phyloP scores from a whole-genome alignment of 116 monocot species.

The Posidonia oceanica region DNA sequence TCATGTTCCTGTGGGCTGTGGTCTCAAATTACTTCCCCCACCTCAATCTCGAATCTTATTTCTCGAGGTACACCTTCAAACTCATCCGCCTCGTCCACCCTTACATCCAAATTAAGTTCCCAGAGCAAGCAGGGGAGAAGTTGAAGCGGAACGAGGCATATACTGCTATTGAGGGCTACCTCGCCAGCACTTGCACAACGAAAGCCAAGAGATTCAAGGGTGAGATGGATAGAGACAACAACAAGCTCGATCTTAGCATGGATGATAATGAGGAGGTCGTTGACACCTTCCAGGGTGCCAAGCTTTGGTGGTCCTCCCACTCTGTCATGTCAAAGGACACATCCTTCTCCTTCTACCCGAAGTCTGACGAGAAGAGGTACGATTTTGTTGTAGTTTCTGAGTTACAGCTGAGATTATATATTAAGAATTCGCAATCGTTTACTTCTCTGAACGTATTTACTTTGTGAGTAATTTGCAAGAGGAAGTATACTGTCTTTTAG shows the following conservation, averaged over 20 bases:
- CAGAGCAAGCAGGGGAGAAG: constrained; percentile 31
- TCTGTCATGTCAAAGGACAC: no score
- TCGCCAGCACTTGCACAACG: constrained; percentile 16
- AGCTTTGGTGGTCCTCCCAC: constrained; percentile 9
- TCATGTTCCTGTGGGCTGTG: constrained; percentile 29
- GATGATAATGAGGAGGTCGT: constrained; percentile 10
- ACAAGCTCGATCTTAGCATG: constrained; percentile 6
- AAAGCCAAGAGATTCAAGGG: constrained; percentile 22
- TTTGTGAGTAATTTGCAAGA: no score
- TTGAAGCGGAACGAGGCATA: constrained; percentile 44
- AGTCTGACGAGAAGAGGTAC: constrained; percentile 5
- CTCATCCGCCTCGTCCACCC: constrained; percentile 18
- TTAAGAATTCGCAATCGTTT: neutral
- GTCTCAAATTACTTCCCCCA: constrained; percentile 15
- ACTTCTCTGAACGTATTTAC: no score
- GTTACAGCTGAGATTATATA: neutral
- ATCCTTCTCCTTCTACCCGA: constrained; percentile 1
- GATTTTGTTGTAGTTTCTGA: neutral
- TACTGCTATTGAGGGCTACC: constrained; percentile 33
- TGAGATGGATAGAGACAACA: constrained; percentile 9
- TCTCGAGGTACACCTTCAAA: constrained; percentile 5
- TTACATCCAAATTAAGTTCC: constrained; percentile 31
- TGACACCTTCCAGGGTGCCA: constrained; percentile 7
- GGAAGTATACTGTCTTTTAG: no score
- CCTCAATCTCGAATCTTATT: neutral